phyloP scores from a whole-genome alignment of 164 flowering plant species.

The Sedum album region DNA sequence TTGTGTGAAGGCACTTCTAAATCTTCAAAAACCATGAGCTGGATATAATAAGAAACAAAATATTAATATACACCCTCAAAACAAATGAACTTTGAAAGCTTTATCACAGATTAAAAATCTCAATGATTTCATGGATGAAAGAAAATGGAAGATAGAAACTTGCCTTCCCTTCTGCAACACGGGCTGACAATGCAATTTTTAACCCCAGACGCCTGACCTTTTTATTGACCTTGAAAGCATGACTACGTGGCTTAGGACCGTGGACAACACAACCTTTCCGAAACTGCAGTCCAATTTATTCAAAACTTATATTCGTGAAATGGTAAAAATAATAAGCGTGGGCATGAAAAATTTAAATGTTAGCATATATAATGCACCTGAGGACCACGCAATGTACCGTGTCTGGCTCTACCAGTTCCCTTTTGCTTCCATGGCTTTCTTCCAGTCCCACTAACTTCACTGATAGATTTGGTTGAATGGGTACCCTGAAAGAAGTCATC shows the following conservation, averaged over 20 bases:
- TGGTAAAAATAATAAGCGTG: constrained; percentile 46
- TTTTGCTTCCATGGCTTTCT: constrained; percentile 85
- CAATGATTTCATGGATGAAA: neutral
- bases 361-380: constrained; percentile 39
- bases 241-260: constrained; percentile 96
- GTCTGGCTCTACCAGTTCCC: constrained; percentile 88
- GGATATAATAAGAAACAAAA: constrained; percentile 14
- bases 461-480: constrained; percentile 91
- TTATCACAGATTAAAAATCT: neutral
- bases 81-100: neutral
- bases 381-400: constrained; percentile 84
- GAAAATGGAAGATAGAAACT: constrained; percentile 17
- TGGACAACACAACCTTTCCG: constrained; percentile 83
- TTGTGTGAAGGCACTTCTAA: constrained; percentile 76
- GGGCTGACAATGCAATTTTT: constrained; percentile 85
- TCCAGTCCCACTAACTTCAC: constrained; percentile 48
- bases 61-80: neutral
- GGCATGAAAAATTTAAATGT: constrained; percentile 41
- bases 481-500: constrained; percentile 54
- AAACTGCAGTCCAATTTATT: constrained; percentile 43
- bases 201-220: constrained; percentile 91
- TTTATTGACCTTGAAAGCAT: constrained; percentile 86
- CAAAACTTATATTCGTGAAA: neutral
- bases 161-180: constrained; percentile 93
- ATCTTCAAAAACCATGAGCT: constrained; percentile 86